Evolutionary conservation across 2,329 filamentous ascomycete species (phyloP).

Genomic region (Pyrenophora tritici-repentis): DNA sequence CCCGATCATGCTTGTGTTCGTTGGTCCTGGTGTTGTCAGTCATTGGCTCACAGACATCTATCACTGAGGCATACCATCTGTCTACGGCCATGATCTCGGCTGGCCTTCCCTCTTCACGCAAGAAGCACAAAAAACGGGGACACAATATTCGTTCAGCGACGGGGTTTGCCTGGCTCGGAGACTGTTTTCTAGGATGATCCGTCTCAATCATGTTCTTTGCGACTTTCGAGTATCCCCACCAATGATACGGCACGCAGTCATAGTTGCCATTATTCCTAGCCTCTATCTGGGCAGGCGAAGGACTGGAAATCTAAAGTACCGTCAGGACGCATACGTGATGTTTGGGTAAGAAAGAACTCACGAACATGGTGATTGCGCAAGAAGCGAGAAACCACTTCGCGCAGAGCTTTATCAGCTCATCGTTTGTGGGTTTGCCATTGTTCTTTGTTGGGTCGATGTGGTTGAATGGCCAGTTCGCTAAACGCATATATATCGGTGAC

Average conservation of each 20-base stretch:
- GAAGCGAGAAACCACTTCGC: constrained; percentile 39
- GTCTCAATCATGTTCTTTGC: constrained; percentile 37
- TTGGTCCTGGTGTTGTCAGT: constrained; percentile 16
- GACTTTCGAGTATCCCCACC: constrained; percentile 39
- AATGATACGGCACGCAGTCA: constrained; percentile 35
- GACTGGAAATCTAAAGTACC: constrained; percentile 27
- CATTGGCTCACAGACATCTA: neutral
- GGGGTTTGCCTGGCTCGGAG: constrained; percentile 25
- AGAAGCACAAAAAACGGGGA: constrained; percentile 38
- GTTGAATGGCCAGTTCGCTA: constrained; percentile 41
- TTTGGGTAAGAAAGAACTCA: constrained; percentile 11
- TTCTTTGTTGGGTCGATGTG: constrained; percentile 33
- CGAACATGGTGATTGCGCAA: constrained; percentile 30
- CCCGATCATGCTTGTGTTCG: constrained; percentile 24
- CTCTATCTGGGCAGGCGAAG: constrained; percentile 17
- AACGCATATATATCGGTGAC: constrained; percentile 30
- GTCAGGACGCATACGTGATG: neutral
- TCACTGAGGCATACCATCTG: constrained; percentile 22
- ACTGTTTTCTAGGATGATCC: constrained; percentile 8
- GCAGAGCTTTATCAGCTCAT: constrained; percentile 32
- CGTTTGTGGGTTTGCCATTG: constrained; percentile 22
- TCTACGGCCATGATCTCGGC: constrained; percentile 32
- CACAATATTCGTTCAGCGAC: constrained; percentile 33
- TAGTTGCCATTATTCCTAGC: constrained; percentile 32
- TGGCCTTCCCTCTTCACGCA: constrained; percentile 23